Evolutionary conservation across 208 protist species (phyloP).

Genomic region (Trypanosoma conorhini): DNA sequence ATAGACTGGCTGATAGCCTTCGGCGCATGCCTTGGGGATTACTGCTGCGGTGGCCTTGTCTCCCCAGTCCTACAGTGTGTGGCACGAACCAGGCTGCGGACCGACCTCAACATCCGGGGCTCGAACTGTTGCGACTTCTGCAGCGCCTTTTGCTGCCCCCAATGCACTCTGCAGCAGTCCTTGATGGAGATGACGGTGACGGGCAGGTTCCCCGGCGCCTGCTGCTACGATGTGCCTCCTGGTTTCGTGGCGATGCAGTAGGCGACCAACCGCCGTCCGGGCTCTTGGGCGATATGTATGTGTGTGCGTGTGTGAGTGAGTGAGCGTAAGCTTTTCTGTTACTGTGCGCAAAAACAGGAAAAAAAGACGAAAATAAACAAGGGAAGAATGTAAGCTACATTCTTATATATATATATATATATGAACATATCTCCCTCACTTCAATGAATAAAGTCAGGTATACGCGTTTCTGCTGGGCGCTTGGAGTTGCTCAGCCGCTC

Average conservation of each 20-base stretch:
- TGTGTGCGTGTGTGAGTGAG: no score
- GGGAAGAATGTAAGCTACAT: no score
- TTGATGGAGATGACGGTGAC: conserved; percentile 62
- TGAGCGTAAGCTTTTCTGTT: no score
- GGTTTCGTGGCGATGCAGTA: not conserved
- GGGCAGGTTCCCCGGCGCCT: conserved; percentile 57
- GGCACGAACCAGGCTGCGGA: conserved; percentile 27
- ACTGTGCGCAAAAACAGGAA: no score
- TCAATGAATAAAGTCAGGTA: no score
- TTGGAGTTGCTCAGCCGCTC: no score
- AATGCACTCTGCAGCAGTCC: conserved; percentile 53
- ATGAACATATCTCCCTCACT: no score
- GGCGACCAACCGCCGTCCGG: no score
- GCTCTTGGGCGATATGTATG: no score
- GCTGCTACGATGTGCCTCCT: conserved; percentile 12
- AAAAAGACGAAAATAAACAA: no score
- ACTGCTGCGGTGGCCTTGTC: not conserved
- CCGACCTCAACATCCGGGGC: conserved; percentile 29
- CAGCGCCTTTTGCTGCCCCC: conserved; percentile 31
- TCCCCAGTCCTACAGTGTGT: not conserved
- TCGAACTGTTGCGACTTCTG: conserved; percentile 25
- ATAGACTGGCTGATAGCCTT: conserved; percentile 1
- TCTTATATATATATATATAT: no score
- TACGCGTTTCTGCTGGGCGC: no score
- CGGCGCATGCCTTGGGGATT: not conserved